These are phyloP conservation scores for Cucumis variabilis DNA, from an alignment of 331 rosid species.

Conservation along the genomic window DNA sequence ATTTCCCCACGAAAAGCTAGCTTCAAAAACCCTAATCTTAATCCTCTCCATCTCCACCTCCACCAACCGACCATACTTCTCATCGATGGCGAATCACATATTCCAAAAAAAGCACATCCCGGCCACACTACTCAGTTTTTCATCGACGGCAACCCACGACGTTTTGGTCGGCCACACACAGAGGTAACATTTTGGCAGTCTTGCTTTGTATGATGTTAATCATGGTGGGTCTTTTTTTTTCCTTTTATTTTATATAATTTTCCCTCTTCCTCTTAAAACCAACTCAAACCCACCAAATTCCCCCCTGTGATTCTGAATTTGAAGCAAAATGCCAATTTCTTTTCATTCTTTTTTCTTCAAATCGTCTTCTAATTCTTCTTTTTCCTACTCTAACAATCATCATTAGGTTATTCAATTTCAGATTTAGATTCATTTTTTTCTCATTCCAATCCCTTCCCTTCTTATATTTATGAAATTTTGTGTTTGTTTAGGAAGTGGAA, in stretches of 20 bases:
- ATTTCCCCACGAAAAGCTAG: too few species aligned
- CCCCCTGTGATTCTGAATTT: neutral
- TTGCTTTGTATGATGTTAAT: slow-evolving; percentile 85
- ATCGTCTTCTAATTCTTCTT: neutral
- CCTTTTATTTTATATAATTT: too few species aligned
- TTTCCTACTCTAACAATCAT: neutral
- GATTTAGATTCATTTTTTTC: neutral
- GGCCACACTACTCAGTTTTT: too few species aligned
- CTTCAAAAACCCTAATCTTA: too few species aligned
- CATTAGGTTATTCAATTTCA: slow-evolving; percentile 15
- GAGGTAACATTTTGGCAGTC: slow-evolving; percentile 35
- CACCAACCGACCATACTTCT: too few species aligned
- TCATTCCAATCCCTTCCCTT: neutral
- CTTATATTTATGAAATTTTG: slow-evolving; percentile 38
- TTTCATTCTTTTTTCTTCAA: neutral
- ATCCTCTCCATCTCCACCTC: too few species aligned
- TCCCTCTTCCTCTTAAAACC: slow-evolving; percentile 20
- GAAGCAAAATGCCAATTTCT: neutral
- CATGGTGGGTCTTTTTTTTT: slow-evolving; percentile 65
- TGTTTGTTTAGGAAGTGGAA: slow-evolving; percentile 63
- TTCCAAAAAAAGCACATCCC: too few species aligned
- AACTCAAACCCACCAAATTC: slow-evolving; percentile 3
- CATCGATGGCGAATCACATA: too few species aligned
- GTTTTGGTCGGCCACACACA: too few species aligned
- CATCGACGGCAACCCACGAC: too few species aligned